These are phyloP conservation scores for Nicotiana attenuata DNA, from an alignment of 257 asterid genomes.

Conservation along the genomic window DNA sequence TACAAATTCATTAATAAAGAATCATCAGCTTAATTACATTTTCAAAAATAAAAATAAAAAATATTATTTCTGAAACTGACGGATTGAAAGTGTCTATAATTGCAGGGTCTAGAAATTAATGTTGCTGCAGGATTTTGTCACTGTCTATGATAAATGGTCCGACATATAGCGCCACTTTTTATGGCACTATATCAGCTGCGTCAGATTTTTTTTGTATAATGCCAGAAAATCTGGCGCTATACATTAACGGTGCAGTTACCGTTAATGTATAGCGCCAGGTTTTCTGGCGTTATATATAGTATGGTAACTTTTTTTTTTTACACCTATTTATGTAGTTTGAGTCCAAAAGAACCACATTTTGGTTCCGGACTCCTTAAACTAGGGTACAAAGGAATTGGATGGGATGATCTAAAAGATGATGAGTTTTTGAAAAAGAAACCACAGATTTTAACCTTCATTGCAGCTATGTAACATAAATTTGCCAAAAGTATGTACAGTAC, in stretches of 20 bases:
- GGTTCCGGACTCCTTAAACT: slow-evolving; percentile 28
- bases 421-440: slow-evolving; percentile 33
- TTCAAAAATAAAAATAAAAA: too few species aligned
- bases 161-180: too few species aligned
- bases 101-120: slow-evolving; percentile 8
- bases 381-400: slow-evolving; percentile 30
- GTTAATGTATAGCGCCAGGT: too few species aligned
- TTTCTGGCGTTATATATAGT: too few species aligned
- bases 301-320: too few species aligned
- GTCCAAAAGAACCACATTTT: too few species aligned
- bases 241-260: too few species aligned
- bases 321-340: too few species aligned
- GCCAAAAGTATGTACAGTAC: slow-evolving; percentile 57
- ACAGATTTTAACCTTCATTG: slow-evolving; percentile 45
- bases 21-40: background rate
- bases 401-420: slow-evolving; percentile 17
- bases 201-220: too few species aligned
- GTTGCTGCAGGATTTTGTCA: background rate
- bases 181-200: too few species aligned
- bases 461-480: slow-evolving; percentile 54
- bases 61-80: background rate
- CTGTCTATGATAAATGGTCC: too few species aligned
- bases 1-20: background rate
- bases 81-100: background rate
- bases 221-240: too few species aligned